phyloP scores from a whole-genome alignment of 2,329 filamentous ascomycete species.

The Malbranchea zuffiana region DNA sequence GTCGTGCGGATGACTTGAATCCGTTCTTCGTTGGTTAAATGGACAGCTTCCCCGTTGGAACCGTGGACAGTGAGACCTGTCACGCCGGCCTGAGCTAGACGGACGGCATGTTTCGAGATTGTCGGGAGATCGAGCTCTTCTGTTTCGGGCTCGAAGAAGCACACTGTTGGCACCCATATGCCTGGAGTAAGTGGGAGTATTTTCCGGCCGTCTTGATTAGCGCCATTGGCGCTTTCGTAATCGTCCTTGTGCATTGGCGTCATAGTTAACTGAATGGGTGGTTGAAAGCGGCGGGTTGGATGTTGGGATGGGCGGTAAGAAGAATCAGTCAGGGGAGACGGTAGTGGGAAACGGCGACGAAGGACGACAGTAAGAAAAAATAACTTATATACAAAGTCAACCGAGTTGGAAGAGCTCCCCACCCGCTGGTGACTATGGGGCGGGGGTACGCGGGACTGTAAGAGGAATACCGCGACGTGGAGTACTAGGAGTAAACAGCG shows the following conservation, averaged over 20 bases:
- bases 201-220: slow-evolving; percentile 1
- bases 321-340: too few relatives aligned
- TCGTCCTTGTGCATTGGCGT: slow-evolving; percentile 7
- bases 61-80: slow-evolving; percentile 78
- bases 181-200: slow-evolving; percentile 12
- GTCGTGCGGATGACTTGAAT: slow-evolving; percentile 63
- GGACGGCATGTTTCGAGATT: slow-evolving; percentile 70
- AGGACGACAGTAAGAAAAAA: too few relatives aligned
- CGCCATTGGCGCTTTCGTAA: slow-evolving; percentile 1
- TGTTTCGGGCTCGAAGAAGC: slow-evolving; percentile 73
- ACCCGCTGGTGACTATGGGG: too few relatives aligned
- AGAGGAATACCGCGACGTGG: too few relatives aligned
- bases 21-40: slow-evolving; percentile 71
- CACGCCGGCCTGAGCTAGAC: slow-evolving; percentile 65
- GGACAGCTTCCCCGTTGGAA: slow-evolving; percentile 81
- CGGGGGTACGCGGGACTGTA: too few relatives aligned
- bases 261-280: slow-evolving; percentile 3
- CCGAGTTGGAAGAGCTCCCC: too few relatives aligned
- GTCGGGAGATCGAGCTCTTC: slow-evolving; percentile 73
- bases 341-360: too few relatives aligned
- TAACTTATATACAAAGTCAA: too few relatives aligned
- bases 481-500: too few relatives aligned
- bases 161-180: slow-evolving; percentile 45
- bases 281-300: too few relatives aligned
- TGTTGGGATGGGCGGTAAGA: too few relatives aligned